Conservation (phyloP, 257 asterid genomes). For the Solanum ossicruentum region DNA sequence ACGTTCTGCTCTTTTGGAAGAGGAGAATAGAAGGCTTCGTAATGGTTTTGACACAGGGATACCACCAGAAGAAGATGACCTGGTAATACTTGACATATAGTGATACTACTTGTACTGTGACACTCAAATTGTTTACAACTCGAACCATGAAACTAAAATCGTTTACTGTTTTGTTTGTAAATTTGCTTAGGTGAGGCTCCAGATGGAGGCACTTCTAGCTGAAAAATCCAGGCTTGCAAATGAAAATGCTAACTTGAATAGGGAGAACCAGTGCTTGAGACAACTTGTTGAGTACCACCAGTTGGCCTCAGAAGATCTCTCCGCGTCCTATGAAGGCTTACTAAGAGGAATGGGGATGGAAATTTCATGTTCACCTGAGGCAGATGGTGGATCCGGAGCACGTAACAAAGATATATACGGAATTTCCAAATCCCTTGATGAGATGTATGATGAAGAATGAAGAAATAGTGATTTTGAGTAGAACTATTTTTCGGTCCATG, state of each 20-base stretch:
- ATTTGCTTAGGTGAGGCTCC: slow-evolving; percentile 68
- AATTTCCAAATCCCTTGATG: slow-evolving; percentile 40
- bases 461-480: not conserved
- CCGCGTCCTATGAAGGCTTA: slow-evolving; percentile 78
- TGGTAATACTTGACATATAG: slow-evolving; percentile 25
- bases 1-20: slow-evolving; percentile 62
- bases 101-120: not conserved
- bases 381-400: not conserved
- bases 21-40: slow-evolving; percentile 74
- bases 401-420: slow-evolving; percentile 16
- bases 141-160: not conserved
- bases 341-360: slow-evolving; percentile 63
- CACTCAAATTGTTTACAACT: not conserved
- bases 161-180: not conserved
- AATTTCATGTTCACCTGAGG: slow-evolving; percentile 9
- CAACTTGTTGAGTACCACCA: slow-evolving; percentile 93
- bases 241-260: slow-evolving; percentile 69
- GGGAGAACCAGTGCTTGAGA: slow-evolving; percentile 78
- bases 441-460: slow-evolving; percentile 43
- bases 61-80: slow-evolving; percentile 80
- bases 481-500: not conserved
- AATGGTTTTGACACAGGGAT: slow-evolving; percentile 38
- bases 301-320: slow-evolving; percentile 69
- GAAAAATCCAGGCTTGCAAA: slow-evolving; percentile 82
- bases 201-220: slow-evolving; percentile 79